These are phyloP conservation scores for Ligustrum vulgare DNA, from an alignment of 257 asterid genomes.

Conservation along the genomic window DNA sequence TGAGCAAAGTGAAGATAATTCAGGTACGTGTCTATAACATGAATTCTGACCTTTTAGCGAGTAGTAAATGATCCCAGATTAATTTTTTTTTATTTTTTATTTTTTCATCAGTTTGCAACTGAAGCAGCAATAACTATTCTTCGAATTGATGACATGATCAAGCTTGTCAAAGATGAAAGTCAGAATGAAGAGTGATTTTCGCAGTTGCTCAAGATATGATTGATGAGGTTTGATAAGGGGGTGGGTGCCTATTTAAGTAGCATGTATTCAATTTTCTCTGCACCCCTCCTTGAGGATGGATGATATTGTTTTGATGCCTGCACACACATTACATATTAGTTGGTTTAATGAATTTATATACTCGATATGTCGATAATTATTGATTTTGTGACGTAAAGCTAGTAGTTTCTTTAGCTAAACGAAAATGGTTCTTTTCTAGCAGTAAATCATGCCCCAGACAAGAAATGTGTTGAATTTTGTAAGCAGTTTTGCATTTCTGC, in stretches of 20 bases:
- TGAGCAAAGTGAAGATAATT: conserved; percentile 98
- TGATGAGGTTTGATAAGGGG: not conserved
- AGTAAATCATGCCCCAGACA: too few relatives aligned
- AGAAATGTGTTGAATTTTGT: too few relatives aligned
- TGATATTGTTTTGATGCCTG: not conserved
- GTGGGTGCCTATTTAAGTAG: not conserved
- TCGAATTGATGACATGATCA: conserved; percentile 97
- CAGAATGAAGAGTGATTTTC: conserved; percentile 51
- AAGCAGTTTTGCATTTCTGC: too few relatives aligned
- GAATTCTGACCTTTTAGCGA: conserved; percentile 1
- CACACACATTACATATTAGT: not conserved
- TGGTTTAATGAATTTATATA: not conserved
- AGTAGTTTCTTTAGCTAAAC: too few relatives aligned
- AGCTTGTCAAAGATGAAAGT: conserved; percentile 81
- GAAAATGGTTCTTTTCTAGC: too few relatives aligned
- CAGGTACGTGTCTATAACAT: conserved; percentile 49
- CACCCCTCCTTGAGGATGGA: not conserved
- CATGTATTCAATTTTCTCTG: not conserved
- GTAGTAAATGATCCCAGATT: not conserved
- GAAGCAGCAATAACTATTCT: conserved; percentile 98
- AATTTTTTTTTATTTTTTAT: not conserved
- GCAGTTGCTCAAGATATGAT: not conserved
- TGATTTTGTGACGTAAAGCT: not conserved
- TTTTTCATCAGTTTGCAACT: conserved; percentile 76
- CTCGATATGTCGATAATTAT: not conserved